phyloP scores from a whole-genome alignment of 2,329 filamentous ascomycete species.

The Pseudocercospora eumusae region DNA sequence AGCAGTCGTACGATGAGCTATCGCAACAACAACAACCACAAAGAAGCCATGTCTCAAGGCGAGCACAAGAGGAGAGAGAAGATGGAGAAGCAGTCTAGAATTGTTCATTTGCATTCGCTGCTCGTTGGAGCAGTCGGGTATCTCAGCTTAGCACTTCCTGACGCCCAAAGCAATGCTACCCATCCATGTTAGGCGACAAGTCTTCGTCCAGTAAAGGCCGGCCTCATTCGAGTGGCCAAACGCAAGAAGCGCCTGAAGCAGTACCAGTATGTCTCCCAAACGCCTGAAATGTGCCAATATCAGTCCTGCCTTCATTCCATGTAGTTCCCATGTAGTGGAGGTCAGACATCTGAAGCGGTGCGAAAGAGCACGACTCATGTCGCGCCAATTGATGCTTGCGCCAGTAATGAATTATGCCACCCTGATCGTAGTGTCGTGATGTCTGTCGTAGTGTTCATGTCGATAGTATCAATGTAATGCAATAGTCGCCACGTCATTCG shows the following conservation, averaged over 20 bases:
- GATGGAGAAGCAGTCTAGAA: background rate
- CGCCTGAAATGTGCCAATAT: background rate
- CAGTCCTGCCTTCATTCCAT: background rate
- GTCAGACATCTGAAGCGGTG: background rate
- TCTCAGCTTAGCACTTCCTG: background rate
- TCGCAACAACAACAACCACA: constrained; percentile 45
- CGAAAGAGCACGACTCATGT: background rate
- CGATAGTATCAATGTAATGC: background rate
- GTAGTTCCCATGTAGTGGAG: background rate
- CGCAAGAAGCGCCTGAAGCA: constrained; percentile 3
- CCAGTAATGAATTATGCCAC: background rate
- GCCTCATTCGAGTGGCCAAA: background rate
- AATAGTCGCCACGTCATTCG: background rate
- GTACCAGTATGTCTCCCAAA: background rate
- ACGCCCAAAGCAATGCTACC: background rate
- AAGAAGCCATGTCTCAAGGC: constrained; percentile 13
- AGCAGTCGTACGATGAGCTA: too few species aligned
- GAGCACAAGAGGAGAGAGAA: background rate
- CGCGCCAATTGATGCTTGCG: background rate
- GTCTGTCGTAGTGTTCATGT: constrained; percentile 6
- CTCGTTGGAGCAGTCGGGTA: background rate
- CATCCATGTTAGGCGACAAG: background rate
- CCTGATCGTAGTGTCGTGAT: background rate
- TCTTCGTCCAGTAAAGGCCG: background rate
- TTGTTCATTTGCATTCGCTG: background rate